Percentiles rank a stretch among this genome's conserved stretches.
These are phyloP conservation scores for Fusarium secorum DNA, from an alignment of 2,329 filamentous ascomycete genomes.

Conservation along the genomic window DNA sequence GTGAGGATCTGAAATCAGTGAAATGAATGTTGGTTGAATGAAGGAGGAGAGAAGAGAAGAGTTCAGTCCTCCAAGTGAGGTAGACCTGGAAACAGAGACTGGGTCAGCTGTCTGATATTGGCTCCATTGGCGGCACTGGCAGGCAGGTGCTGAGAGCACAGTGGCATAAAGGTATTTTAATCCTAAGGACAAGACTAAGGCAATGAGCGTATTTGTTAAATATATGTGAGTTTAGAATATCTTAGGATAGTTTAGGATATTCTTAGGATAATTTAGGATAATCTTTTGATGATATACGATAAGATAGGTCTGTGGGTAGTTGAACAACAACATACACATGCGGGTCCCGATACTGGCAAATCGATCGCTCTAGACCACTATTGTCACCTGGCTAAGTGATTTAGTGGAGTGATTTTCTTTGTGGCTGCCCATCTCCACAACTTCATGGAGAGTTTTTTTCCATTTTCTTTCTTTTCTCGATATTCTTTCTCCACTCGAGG, in stretches of 20 bases:
- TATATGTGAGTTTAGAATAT: too few species aligned
- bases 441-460: conserved; percentile 22
- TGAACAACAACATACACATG: not conserved
- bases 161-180: not conserved
- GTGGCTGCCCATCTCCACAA: not conserved
- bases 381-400: conserved; percentile 3
- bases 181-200: too few species aligned
- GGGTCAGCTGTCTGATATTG: not conserved
- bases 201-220: too few species aligned
- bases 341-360: not conserved
- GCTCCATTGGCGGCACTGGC: not conserved
- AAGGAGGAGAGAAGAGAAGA: not conserved
- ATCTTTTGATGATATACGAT: not conserved
- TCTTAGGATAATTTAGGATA: too few species aligned
- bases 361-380: conserved; percentile 6
- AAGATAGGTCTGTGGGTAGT: not conserved
- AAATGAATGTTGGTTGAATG: not conserved
- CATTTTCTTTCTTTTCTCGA: conserved; percentile 7
- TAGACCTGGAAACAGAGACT: not conserved
- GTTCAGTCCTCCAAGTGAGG: not conserved
- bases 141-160: not conserved
- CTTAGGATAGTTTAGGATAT: not conserved
- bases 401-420: not conserved
- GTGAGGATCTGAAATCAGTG: not conserved
- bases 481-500: not conserved